phyloP scores from a whole-genome alignment of 257 asterid species.

The Penstemon newberryi region DNA sequence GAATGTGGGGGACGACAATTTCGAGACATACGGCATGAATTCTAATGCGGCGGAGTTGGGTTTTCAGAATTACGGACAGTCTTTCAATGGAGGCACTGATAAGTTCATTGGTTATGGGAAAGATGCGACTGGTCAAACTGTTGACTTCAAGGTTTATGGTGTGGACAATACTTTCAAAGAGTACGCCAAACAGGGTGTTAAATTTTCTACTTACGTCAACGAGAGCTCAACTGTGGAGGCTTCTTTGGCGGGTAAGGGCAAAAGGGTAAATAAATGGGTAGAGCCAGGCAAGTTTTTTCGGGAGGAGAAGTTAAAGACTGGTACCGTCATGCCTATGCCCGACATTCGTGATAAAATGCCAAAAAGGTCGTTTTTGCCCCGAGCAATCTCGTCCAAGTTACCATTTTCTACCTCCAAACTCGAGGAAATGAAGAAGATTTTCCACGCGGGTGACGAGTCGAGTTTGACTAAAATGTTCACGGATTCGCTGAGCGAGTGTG shows the following conservation, averaged over 20 bases:
- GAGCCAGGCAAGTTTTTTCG: slow-evolving; percentile 89
- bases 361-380: slow-evolving; percentile 83
- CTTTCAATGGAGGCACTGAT: slow-evolving; percentile 79
- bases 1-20: slow-evolving; percentile 78
- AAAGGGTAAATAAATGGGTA: slow-evolving; percentile 50
- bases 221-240: slow-evolving; percentile 29
- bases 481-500: slow-evolving; percentile 66
- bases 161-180: slow-evolving; percentile 70
- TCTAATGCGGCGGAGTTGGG: slow-evolving; percentile 49
- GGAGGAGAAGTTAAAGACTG: slow-evolving; percentile 66
- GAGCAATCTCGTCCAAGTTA: slow-evolving; percentile 59
- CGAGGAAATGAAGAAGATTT: slow-evolving; percentile 45
- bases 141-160: slow-evolving; percentile 58
- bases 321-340: slow-evolving; percentile 80
- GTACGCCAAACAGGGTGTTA: slow-evolving; percentile 45
- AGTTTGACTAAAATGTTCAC: slow-evolving; percentile 47
- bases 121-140: slow-evolving; percentile 29
- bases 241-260: slow-evolving; percentile 34
- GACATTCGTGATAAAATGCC: slow-evolving; percentile 92
- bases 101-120: slow-evolving; percentile 62
- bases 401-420: slow-evolving; percentile 81
- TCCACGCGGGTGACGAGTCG: slow-evolving; percentile 69
- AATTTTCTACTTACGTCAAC: slow-evolving; percentile 54
- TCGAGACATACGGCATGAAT: slow-evolving; percentile 54
- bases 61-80: slow-evolving; percentile 65